These are phyloP conservation scores for Phlebopus sp. DNA, from an alignment of 1,284 basidiomycete genomes.

Conservation along the genomic window DNA sequence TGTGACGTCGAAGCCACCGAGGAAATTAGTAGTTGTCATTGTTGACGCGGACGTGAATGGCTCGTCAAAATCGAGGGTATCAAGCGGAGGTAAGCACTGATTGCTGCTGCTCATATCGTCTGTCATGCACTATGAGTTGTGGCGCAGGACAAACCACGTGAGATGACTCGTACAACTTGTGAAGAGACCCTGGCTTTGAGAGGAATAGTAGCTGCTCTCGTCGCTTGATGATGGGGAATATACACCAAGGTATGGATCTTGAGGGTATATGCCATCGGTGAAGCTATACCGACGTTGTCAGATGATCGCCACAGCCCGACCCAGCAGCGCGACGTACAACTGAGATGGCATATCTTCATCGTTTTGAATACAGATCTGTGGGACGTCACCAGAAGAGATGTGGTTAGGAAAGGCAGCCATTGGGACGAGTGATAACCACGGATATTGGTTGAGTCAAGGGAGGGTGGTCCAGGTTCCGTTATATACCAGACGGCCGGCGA, in stretches of 20 bases:
- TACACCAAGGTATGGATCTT: slow-evolving; percentile 1
- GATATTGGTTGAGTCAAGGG: slow-evolving; percentile 11
- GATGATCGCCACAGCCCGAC: background rate
- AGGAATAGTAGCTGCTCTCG: background rate
- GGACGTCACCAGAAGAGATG: slow-evolving; percentile 7
- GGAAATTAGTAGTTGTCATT: background rate
- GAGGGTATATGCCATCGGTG: background rate
- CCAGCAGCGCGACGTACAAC: slow-evolving; percentile 17
- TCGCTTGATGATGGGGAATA: background rate
- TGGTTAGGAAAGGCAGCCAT: slow-evolving; percentile 12
- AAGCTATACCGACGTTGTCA: slow-evolving; percentile 19
- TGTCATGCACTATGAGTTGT: slow-evolving; percentile 17
- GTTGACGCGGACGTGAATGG: slow-evolving; percentile 20
- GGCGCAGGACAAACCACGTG: slow-evolving; percentile 8
- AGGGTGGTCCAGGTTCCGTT: slow-evolving; percentile 6
- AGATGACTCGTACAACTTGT: slow-evolving; percentile 8
- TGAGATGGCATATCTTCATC: slow-evolving; percentile 10
- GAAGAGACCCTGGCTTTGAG: background rate
- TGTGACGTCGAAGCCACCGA: slow-evolving; percentile 11
- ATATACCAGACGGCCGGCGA: slow-evolving; percentile 17
- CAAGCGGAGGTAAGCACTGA: background rate
- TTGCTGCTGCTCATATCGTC: background rate
- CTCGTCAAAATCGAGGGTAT: slow-evolving; percentile 17
- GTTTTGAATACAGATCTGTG: slow-evolving; percentile 16
- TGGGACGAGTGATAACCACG: background rate